Evolutionary conservation across 2,329 filamentous ascomycete species (phyloP), one percentile per base, ranked within the genome.

Genomic region (Alternaria sp.): DNA sequence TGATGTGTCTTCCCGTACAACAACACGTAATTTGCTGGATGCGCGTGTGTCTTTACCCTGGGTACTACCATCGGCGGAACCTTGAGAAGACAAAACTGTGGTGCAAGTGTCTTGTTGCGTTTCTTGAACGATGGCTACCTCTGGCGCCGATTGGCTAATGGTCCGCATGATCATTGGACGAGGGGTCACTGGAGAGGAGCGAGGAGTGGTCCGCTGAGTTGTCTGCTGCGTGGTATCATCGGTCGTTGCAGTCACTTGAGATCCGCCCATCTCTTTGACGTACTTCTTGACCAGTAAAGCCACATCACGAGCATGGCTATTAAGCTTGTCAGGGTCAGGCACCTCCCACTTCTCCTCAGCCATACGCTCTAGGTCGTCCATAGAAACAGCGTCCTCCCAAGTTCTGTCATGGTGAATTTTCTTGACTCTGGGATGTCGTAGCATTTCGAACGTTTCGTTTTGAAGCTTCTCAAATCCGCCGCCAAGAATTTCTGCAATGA

Each of bases 401-500:
- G 85, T 85, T 24, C 92, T 84, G 72, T 97, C 92, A 60, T 84
- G 85, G 68, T 96, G 92, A 9, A 96, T 82, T 70, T 94, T 96
- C 56, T 86, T 83, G 3, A 94, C 86, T 2, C 85, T 82, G 1
- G 93, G 90, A 69, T 96, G 96, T 1, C 93, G 85, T 51, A 92
- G 85, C 58, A 88, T 88, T 80, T 87, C 92, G 69, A 90, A 93
- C 1, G 83, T 82, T 13, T 86, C 87, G 68, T 90, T 88, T 4
- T 86, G 84, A 3, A 85, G 83, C 69, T 89, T 91, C 59, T 92
- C 90, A 66, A 93, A 97, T 0, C 89, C 88, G 61, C 91, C 91
- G 52, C 92, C 93, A 24, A 90, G 83, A 58, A 96, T 80, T 66
- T 96, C 93, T 55, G 93, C 90, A 0, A 97, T 86, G 21, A 92